phyloP scores from a whole-genome alignment of 257 asterid species.

The Coffea eugenioides region DNA sequence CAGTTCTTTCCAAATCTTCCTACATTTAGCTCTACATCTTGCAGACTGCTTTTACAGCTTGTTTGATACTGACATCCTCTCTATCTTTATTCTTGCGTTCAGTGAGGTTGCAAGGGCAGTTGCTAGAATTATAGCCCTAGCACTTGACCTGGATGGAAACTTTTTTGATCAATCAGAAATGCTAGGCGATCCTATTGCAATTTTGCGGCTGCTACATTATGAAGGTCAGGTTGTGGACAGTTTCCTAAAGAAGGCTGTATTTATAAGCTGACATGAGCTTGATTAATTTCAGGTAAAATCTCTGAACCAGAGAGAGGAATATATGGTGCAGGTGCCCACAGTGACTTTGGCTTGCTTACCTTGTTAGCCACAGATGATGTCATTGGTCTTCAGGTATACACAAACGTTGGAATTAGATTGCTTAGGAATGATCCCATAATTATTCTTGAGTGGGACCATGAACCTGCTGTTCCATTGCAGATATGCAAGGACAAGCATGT shows the following conservation, averaged over 20 bases:
- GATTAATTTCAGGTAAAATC: constrained; percentile 35
- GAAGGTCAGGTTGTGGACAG: constrained; percentile 47
- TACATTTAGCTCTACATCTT: neutral
- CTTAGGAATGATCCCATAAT: neutral
- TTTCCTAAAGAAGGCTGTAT: constrained; percentile 10
- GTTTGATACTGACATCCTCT: neutral
- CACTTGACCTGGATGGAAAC: constrained; percentile 57
- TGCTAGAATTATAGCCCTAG: constrained; percentile 73
- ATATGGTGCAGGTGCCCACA: constrained; percentile 95
- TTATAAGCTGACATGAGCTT: constrained; percentile 10
- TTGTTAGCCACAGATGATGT: constrained; percentile 78
- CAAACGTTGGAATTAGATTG: neutral
- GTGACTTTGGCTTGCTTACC: constrained; percentile 79
- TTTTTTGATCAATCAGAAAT: constrained; percentile 67
- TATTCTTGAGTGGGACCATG: constrained; percentile 10
- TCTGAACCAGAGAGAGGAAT: constrained; percentile 85
- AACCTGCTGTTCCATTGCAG: constrained; percentile 30
- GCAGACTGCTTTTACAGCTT: neutral
- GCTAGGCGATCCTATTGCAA: constrained; percentile 70
- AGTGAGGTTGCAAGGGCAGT: constrained; percentile 70
- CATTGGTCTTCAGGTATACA: constrained; percentile 76
- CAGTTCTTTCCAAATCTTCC: too few species aligned
- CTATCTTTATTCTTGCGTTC: constrained; percentile 23
- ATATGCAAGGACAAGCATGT: constrained; percentile 85
- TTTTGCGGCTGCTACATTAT: constrained; percentile 77